Base-by-base conservation (phyloP, 2,329 filamentous ascomycete species). In the Trichoderma koningiopsis region DNA sequence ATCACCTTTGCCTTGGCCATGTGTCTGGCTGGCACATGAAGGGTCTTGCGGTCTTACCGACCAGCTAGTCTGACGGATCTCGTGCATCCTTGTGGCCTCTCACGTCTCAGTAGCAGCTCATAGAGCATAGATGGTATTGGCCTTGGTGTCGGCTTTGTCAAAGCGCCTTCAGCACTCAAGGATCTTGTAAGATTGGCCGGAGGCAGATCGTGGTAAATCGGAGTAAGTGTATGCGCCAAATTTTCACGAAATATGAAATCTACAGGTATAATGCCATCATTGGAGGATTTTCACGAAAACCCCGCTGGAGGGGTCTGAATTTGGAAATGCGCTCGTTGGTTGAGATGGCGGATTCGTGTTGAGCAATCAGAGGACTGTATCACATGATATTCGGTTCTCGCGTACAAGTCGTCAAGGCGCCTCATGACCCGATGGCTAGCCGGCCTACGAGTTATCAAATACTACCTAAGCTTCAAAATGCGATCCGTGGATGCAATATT, bases 11-110 rank as follows among this genome's bases (percentile, higher is more conserved):
- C 13, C n/a, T 16, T 16, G 29, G 3, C 31, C 49, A 64, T 52
- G 33, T 64, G 61, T 56, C 40, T 59, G 33, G 33, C 47, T 40
- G 65, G 65, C 65, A 62, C 65, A 62, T 62, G 65, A 40, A 37
- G 22, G 65, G 53, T 49, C 40, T 57, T 57, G 27, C 35, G n/a
- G 37, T 40, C 40, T 43, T 8, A 43, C 40, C 40, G 40, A 43
- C 40, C 63, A 66, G 31, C 53, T 52, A 40, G 63, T 58, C 47
- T n/a, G 31, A 19, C 60, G 1, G 61, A 64, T 43, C 61, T 43
- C 61, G 61, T 64, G 61, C 49, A 56, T 64, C 61, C 19, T 56
- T 35, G 61, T 56, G 61, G 61, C 61, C 29, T 24, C 40, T 22
- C 16, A 19, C 55, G 35, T 43, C 57, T 60, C 31, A 4, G 47